Evolutionary conservation across 352 stramenopile species (phyloP).

Genomic region (Phytopythium montanum): DNA sequence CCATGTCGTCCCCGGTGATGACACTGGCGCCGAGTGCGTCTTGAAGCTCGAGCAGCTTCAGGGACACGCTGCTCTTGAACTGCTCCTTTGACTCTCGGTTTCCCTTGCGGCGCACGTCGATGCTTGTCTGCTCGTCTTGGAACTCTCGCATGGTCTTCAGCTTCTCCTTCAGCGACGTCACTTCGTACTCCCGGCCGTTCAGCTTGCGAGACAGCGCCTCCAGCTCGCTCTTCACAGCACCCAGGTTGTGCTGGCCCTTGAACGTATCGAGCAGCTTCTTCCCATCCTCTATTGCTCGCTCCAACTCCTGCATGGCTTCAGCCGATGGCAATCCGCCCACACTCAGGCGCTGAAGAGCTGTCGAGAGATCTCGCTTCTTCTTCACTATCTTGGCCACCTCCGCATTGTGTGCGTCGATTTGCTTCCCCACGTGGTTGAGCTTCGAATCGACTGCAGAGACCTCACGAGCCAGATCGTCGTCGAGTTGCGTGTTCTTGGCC

Average conservation of each 20-base stretch:
- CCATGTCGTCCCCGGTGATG: conserved; percentile 19
- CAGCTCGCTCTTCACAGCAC: conserved; percentile 41
- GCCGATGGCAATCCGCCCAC: conserved; percentile 31
- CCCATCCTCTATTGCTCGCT: conserved; percentile 36
- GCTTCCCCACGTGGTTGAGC: conserved; percentile 40
- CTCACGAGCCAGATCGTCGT: neutral
- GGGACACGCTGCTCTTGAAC: conserved; percentile 33
- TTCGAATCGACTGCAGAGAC: conserved; percentile 34
- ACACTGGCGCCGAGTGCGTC: conserved; percentile 18
- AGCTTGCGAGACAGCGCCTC: conserved; percentile 39
- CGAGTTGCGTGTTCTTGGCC: neutral
- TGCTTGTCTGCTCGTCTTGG: conserved; percentile 37
- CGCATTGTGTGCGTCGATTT: conserved; percentile 6
- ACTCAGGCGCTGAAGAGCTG: conserved; percentile 40
- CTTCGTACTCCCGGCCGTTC: conserved; percentile 34
- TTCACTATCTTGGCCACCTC: conserved; percentile 34
- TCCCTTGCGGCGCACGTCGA: conserved; percentile 50
- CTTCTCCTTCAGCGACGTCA: conserved; percentile 41
- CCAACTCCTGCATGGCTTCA: conserved; percentile 46
- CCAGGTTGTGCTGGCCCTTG: conserved; percentile 36
- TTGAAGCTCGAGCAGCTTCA: conserved; percentile 48
- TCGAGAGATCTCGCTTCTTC: conserved; percentile 37
- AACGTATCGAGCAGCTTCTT: conserved; percentile 38
- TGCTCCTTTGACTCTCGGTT: conserved; percentile 38
- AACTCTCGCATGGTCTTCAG: conserved; percentile 50